A percentile compares a stretch with the other conserved stretches of the same genome.
Conservation (phyloP, 2,329 filamentous ascomycete genomes). For the Curvularia sp. region DNA sequence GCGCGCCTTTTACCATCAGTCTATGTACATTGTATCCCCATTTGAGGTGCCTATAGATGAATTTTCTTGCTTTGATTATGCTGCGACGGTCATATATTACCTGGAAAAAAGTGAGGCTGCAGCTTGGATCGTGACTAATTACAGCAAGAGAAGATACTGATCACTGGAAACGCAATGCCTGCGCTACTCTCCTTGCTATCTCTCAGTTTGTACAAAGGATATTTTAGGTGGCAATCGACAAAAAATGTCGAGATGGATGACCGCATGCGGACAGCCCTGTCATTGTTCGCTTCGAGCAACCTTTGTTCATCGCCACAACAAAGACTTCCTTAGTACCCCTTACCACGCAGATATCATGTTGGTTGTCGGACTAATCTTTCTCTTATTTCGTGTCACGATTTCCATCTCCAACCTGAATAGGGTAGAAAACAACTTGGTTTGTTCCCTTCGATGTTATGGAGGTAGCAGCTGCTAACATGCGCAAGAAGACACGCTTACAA, state of each 20-base stretch:
- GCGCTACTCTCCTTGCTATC: conserved; percentile 1
- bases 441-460: conserved; percentile 12
- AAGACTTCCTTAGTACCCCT: conserved; percentile 18
- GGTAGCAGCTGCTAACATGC: conserved; percentile 5
- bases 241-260: conserved; percentile 12
- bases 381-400: not conserved
- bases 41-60: too few relatives aligned
- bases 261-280: conserved; percentile 30
- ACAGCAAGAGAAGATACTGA: conserved; percentile 7
- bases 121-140: not conserved
- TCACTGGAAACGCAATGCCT: conserved; percentile 2
- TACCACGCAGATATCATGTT: conserved; percentile 10
- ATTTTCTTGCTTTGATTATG: too few relatives aligned
- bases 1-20: not conserved
- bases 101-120: too few relatives aligned
- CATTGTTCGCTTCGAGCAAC: conserved; percentile 25
- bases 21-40: too few relatives aligned
- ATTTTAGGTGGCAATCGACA: conserved; percentile 13
- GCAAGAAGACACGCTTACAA: not conserved
- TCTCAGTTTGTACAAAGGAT: conserved; percentile 30
- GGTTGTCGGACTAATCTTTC: not conserved
- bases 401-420: not conserved
- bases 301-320: conserved; percentile 34
- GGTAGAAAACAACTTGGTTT: conserved; percentile 7
- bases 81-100: too few relatives aligned